These are phyloP conservation scores for Pseudogymnoascus sp. DNA, from an alignment of 2,329 filamentous ascomycete species.

Conservation along the genomic window DNA sequence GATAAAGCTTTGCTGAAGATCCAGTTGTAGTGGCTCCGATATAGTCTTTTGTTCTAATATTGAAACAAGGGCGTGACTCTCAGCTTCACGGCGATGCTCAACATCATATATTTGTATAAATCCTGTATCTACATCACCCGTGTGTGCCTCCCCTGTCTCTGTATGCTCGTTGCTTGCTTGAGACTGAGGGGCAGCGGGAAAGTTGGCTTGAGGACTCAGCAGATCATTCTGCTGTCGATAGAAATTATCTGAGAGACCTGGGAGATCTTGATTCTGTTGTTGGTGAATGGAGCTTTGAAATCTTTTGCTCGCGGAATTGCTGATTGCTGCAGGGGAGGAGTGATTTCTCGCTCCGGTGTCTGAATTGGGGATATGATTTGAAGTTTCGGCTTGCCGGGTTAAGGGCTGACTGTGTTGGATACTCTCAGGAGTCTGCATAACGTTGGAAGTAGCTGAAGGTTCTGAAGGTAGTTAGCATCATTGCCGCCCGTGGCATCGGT, in stretches of 20 bases:
- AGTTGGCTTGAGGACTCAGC: background rate
- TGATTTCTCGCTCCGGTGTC: background rate
- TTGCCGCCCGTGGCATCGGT: background rate
- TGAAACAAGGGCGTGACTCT: conserved; percentile 26
- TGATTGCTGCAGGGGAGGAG: background rate
- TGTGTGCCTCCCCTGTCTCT: background rate
- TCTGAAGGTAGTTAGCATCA: background rate
- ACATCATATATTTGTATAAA: background rate
- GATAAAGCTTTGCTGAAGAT: conserved; percentile 34
- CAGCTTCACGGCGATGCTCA: conserved; percentile 24
- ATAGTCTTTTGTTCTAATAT: conserved; percentile 15
- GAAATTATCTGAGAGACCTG: background rate
- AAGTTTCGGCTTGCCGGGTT: background rate
- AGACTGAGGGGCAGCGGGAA: background rate
- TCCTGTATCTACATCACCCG: conserved; percentile 1
- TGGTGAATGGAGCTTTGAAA: background rate
- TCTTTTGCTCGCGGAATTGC: background rate
- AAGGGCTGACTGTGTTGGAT: background rate
- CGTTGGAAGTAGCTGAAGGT: background rate
- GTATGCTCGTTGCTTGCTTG: background rate
- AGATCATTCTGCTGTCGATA: background rate
- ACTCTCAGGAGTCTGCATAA: background rate
- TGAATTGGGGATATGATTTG: background rate
- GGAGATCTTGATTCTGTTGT: background rate
- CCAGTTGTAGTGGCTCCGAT: conserved; percentile 20